Percentiles rank a stretch among this genome's conserved stretches.
These are phyloP conservation scores for Chaetomium cochliodes DNA, from an alignment of 495 filamentous ascomycete species.

Conservation along the genomic window DNA sequence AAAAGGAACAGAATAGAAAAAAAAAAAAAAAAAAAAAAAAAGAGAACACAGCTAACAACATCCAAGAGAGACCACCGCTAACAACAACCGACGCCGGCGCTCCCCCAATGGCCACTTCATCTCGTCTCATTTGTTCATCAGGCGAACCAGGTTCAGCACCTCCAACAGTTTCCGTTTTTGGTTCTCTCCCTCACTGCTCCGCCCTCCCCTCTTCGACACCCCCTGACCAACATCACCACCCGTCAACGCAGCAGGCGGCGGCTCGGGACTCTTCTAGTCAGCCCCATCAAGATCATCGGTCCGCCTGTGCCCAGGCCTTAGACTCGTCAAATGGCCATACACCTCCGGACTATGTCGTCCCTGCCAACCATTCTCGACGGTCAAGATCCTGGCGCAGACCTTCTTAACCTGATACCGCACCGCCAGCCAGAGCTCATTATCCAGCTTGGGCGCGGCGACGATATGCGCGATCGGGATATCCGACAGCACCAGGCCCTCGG, in stretches of 20 bases:
- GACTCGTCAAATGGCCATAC: constrained; percentile 10
- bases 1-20: too few species aligned
- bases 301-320: background rate
- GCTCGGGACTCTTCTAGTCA: background rate
- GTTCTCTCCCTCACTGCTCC: background rate
- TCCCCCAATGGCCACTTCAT: background rate
- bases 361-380: constrained; percentile 9
- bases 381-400: constrained; percentile 9
- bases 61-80: background rate
- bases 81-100: background rate
- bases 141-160: background rate
- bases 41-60: background rate
- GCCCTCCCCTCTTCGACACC: background rate
- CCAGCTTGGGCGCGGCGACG: constrained; percentile 14
- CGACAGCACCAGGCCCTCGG: constrained; percentile 16
- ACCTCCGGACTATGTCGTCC: constrained; percentile 1
- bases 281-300: background rate
- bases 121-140: too few species aligned
- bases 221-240: background rate
- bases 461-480: constrained; percentile 8
- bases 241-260: background rate
- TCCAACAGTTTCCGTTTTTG: background rate
- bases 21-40: too few species aligned
- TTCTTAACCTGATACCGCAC: constrained; percentile 23
- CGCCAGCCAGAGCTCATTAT: constrained; percentile 22